phyloP scores from a whole-genome alignment of 768 basidiomycete genomes.

The Phaeotremella skinneri region DNA sequence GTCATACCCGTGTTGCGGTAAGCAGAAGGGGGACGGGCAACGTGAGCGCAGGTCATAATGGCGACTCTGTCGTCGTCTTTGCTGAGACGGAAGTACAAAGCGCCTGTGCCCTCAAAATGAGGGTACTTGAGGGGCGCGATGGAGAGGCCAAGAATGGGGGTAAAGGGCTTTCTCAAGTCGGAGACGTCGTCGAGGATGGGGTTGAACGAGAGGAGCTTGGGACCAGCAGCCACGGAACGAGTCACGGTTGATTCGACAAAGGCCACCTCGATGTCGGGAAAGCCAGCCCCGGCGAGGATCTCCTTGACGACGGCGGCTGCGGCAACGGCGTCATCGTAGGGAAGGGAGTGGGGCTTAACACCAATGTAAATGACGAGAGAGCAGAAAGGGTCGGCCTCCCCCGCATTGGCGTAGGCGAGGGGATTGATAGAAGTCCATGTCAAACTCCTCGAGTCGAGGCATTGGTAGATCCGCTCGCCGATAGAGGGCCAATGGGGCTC shows the following conservation, averaged over 20 bases:
- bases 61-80: slow-evolving; percentile 38
- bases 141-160: slow-evolving; percentile 51
- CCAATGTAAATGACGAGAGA: slow-evolving; percentile 40
- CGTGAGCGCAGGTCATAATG: slow-evolving; percentile 52
- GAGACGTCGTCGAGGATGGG: slow-evolving; percentile 22
- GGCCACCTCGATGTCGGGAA: slow-evolving; percentile 42
- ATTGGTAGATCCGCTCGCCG: not conserved
- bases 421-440: slow-evolving; percentile 33
- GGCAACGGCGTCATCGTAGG: slow-evolving; percentile 32
- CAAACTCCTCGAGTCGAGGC: slow-evolving; percentile 17
- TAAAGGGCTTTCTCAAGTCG: slow-evolving; percentile 51
- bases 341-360: slow-evolving; percentile 41
- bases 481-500: slow-evolving; percentile 1
- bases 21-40: slow-evolving; percentile 50
- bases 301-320: slow-evolving; percentile 29
- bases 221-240: slow-evolving; percentile 22
- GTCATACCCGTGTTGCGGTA: slow-evolving; percentile 37
- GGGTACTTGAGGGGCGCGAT: slow-evolving; percentile 51
- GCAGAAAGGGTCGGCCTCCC: slow-evolving; percentile 28
- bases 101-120: slow-evolving; percentile 53
- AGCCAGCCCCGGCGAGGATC: slow-evolving; percentile 29
- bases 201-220: slow-evolving; percentile 44
- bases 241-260: slow-evolving; percentile 42
- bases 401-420: slow-evolving; percentile 35
- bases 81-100: slow-evolving; percentile 49